These are phyloP conservation scores for Pseudogymnoascus sp. DNA, from an alignment of 2,329 filamentous ascomycete species.

Conservation along the genomic window DNA sequence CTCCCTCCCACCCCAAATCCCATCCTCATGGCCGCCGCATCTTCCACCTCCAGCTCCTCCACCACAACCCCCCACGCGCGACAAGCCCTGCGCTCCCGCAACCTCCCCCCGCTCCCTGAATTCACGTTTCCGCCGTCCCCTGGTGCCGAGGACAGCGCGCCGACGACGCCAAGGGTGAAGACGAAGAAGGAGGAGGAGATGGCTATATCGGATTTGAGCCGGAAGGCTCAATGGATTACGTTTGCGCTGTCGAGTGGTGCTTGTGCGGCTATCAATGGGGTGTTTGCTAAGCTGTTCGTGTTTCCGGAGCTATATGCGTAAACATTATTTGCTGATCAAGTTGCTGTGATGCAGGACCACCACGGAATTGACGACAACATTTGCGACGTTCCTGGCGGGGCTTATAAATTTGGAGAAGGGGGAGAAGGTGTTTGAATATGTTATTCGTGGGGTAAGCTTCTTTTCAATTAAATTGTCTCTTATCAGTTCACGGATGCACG, in stretches of 20 bases:
- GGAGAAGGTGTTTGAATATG: constrained; percentile 41
- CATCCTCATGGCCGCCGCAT: constrained; percentile 83
- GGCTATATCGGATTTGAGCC: constrained; percentile 25
- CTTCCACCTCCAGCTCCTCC: constrained; percentile 88
- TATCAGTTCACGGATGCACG: neutral
- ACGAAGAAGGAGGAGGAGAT: constrained; percentile 21
- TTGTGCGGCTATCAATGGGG: constrained; percentile 74
- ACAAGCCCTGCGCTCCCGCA: constrained; percentile 70
- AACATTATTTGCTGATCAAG: neutral
- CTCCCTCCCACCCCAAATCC: constrained; percentile 48
- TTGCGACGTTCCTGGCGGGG: constrained; percentile 40
- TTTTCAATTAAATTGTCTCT: neutral
- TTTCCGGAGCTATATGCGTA: neutral
- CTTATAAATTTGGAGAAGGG: constrained; percentile 37
- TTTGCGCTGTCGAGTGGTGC: constrained; percentile 67
- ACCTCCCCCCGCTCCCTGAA: neutral
- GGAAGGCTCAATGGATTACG: constrained; percentile 52
- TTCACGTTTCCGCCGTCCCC: constrained; percentile 5
- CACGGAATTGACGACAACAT: constrained; percentile 46
- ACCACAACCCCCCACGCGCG: constrained; percentile 87
- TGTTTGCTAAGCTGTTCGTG: constrained; percentile 73
- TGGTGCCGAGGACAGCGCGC: neutral
- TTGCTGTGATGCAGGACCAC: constrained; percentile 38
- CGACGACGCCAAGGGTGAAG: neutral
- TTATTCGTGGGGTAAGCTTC: constrained; percentile 42